phyloP scores from a whole-genome alignment of 148 eudicot genomes.

The Chenopodium berlandieri region DNA sequence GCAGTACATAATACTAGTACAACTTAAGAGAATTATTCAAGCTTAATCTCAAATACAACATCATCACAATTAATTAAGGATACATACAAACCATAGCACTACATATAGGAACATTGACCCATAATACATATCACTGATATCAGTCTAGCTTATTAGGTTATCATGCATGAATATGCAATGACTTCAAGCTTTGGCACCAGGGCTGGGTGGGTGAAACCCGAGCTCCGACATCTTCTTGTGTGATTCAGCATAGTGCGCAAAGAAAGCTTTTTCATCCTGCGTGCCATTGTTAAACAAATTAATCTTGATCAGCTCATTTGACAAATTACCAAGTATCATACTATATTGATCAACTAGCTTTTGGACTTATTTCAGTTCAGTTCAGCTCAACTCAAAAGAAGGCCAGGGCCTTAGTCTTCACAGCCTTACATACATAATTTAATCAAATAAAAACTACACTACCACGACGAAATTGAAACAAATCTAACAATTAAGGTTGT shows the following conservation, averaged over 20 bases:
- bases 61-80: not conserved
- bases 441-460: too few relatives aligned
- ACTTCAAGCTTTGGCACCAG: constrained; percentile 12
- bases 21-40: too few relatives aligned
- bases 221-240: constrained; percentile 91
- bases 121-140: too few relatives aligned
- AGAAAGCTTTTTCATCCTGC: constrained; percentile 72
- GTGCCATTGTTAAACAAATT: constrained; percentile 16
- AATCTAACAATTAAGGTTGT: too few relatives aligned
- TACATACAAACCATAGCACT: not conserved
- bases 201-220: constrained; percentile 46
- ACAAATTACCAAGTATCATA: not conserved
- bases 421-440: too few relatives aligned
- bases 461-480: too few relatives aligned
- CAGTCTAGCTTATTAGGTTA: not conserved
- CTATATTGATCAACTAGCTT: too few relatives aligned
- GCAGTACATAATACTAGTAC: not conserved
- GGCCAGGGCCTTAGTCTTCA: too few relatives aligned
- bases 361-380: too few relatives aligned
- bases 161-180: not conserved
- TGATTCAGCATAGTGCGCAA: constrained; percentile 72
- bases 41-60: not conserved
- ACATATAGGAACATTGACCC: not conserved
- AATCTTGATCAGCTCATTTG: not conserved
- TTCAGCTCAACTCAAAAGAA: too few relatives aligned